Percentiles rank a stretch among this genome's conserved stretches.
Evolutionary conservation across 768 basidiomycete genomes (phyloP).

Genomic region (Hydnomerulius pinastri): DNA sequence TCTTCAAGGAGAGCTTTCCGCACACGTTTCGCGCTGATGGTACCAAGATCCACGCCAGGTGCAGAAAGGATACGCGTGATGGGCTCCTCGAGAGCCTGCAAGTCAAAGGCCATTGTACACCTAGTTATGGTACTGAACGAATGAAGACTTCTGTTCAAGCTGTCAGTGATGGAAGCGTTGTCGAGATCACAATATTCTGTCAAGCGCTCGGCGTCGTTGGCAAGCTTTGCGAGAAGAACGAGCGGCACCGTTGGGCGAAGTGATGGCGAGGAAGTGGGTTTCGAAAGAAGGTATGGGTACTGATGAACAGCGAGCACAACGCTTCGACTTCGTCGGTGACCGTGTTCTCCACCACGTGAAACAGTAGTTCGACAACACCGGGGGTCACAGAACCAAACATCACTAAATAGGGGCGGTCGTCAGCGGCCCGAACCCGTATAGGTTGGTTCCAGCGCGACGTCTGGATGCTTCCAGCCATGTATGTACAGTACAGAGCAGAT

Average conservation of each 20-base stretch:
- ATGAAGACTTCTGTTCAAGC: too few species aligned
- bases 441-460: too few species aligned
- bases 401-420: slow-evolving; percentile 21
- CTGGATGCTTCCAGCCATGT: background rate
- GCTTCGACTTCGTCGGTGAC: background rate
- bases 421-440: too few species aligned
- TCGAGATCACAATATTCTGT: background rate
- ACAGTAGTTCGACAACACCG: background rate
- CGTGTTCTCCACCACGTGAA: slow-evolving; percentile 1
- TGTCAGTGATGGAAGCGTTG: too few species aligned
- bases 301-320: background rate
- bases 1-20: slow-evolving; percentile 67
- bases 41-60: slow-evolving; percentile 74
- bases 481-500: background rate
- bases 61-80: slow-evolving; percentile 73
- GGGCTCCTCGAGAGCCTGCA: slow-evolving; percentile 54
- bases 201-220: background rate
- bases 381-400: slow-evolving; percentile 18
- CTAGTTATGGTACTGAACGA: slow-evolving; percentile 7
- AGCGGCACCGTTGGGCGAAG: background rate
- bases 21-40: slow-evolving; percentile 88
- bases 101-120: slow-evolving; percentile 51
- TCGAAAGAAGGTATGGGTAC: background rate
- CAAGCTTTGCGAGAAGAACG: background rate
- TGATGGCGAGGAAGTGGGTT: background rate